phyloP scores from a whole-genome alignment of 164 flowering plant genomes.

The Vitis amurensis region DNA sequence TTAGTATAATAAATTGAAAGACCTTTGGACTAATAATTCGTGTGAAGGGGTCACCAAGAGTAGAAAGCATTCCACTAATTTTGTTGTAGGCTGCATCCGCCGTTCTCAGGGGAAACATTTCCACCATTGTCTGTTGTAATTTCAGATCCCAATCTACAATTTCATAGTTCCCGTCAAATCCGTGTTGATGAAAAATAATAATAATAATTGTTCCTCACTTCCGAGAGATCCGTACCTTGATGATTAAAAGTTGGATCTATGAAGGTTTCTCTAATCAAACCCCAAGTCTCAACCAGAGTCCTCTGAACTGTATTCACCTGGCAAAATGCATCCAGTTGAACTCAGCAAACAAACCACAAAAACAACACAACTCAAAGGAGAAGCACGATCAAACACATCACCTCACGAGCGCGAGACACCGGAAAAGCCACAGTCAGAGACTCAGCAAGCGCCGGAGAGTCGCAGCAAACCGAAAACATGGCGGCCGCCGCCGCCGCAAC shows the following conservation, averaged over 20 bases:
- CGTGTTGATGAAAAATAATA: no score
- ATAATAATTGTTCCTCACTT: no score
- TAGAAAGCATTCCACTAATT: constrained; percentile 87
- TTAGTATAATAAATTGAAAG: neutral
- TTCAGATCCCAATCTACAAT: constrained; percentile 87
- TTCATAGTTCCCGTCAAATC: neutral
- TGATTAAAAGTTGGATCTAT: constrained; percentile 93
- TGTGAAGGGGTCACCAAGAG: constrained; percentile 95
- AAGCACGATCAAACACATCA: constrained; percentile 11
- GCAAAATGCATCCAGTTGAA: constrained; percentile 4
- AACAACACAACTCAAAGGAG: neutral
- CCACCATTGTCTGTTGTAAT: constrained; percentile 98
- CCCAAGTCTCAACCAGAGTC: constrained; percentile 96
- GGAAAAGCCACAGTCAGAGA: constrained; percentile 94
- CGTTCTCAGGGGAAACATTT: constrained; percentile 85
- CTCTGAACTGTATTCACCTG: constrained; percentile 95
- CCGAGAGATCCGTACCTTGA: constrained; percentile 56
- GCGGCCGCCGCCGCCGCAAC: constrained; percentile 69
- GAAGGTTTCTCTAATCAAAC: constrained; percentile 89
- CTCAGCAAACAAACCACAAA: neutral
- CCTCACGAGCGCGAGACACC: constrained; percentile 91
- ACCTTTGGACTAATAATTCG: constrained; percentile 98
- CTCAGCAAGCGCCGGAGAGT: constrained; percentile 71
- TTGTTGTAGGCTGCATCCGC: constrained; percentile 95
- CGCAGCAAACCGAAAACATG: constrained; percentile 32